Conservation (phyloP, 2,329 filamentous ascomycete species). For the Hypoxylon sp. region DNA sequence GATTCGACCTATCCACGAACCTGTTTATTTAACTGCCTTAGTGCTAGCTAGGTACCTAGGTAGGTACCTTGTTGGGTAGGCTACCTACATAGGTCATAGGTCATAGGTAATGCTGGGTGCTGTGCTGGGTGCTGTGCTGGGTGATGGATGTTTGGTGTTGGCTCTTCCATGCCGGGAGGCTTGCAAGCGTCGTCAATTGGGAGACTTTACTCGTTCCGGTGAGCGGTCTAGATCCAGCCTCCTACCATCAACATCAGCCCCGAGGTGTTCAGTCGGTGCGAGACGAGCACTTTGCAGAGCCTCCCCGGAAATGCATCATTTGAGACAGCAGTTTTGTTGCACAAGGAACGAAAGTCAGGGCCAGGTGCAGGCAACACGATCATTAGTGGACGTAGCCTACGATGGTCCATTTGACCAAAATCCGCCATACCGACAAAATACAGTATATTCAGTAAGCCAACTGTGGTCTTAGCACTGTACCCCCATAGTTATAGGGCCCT, state of each 20-base stretch:
- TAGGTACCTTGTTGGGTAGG: neutral
- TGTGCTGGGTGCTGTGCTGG: neutral
- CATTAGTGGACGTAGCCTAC: neutral
- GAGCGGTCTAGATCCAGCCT: neutral
- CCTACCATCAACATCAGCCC: neutral
- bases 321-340: neutral
- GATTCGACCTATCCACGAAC: too few relatives aligned
- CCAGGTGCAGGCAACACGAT: neutral
- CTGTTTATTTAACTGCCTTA: neutral
- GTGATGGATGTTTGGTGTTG: too few relatives aligned
- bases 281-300: conserved; percentile 4
- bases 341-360: neutral
- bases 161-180: too few relatives aligned
- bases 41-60: too few relatives aligned
- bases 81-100: too few relatives aligned
- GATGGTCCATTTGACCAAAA: too few relatives aligned
- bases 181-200: neutral
- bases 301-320: neutral
- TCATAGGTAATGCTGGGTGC: too few relatives aligned
- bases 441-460: too few relatives aligned
- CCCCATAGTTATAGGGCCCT: too few relatives aligned
- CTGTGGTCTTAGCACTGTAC: too few relatives aligned
- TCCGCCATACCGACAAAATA: too few relatives aligned
- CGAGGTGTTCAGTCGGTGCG: neutral
- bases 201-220: neutral